Base-by-base conservation (phyloP, 2,329 filamentous ascomycete genomes). In the Incumbomyces delicatus region DNA sequence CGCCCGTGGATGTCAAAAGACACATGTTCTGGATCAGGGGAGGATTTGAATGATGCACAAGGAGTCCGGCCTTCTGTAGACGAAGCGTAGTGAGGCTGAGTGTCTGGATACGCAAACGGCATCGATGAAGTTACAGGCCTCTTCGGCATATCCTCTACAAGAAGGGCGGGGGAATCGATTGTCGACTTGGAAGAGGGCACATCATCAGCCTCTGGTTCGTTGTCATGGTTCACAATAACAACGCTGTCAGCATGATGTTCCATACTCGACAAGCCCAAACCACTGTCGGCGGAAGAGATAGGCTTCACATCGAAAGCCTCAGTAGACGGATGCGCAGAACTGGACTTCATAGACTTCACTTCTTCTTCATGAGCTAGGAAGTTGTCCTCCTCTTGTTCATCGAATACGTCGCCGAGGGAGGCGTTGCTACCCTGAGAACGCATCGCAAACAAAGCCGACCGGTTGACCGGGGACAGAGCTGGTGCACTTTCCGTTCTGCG, bases 381-480 rank as follows among this genome's bases (percentile, higher is more conserved):
- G 8, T 66, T 68, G 56, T 73, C 69, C 48, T 73, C 70, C 50
- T 73, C 70, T 51, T 73, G 69, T 53, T 73, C 70, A 39, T 72
- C 67, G 48, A 73, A 71, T 3, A 72, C 70, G 53, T 73, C 70
- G 41, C 67, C 63, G 42, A 71, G 57, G 1, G 62, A 58, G 6
- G 64, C 56, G 35, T 60, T 63, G 20, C 63, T 67, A 12, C 61
- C 61, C 22, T 71, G 55, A 6, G 67, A 63, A 37, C 59, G 58
- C 17, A 61, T 58, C 18, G 58, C 58, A 36, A 72, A 61, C 33
- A 45, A 22, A 33, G 59, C 57, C 46, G 60, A 64, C 41, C 68
- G 66, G 52, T 72, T 69, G 46, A 72, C 65, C 5, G 70, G 67
- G 38, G 66, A 67, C 68, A 73, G 66, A 46, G 66, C 66, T 2